Conservation (phyloP, 2,329 filamentous ascomycete species). For the Onygenales sp. region DNA sequence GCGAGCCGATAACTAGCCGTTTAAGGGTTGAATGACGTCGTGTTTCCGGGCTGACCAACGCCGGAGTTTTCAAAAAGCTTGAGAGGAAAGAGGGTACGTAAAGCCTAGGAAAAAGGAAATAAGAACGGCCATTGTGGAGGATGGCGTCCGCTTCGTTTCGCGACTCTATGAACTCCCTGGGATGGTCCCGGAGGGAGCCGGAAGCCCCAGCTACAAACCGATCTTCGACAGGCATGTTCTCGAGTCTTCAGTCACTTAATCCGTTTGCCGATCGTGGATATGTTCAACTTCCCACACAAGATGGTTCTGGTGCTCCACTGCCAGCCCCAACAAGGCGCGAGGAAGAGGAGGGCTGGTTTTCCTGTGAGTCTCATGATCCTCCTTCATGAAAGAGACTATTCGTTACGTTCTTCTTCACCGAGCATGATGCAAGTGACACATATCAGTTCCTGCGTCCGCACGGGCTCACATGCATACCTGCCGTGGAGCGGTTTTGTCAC, state of each 20-base stretch:
- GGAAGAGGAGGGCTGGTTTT: constrained; percentile 93
- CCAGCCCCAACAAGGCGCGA: constrained; percentile 77
- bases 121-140: neutral
- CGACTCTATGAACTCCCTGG: constrained; percentile 88
- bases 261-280: constrained; percentile 77
- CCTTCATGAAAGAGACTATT: neutral
- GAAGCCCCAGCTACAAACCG: constrained; percentile 63
- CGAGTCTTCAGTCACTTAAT: constrained; percentile 74
- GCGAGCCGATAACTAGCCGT: constrained; percentile 2
- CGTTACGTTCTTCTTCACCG: constrained; percentile 4
- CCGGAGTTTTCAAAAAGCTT: neutral
- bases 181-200: constrained; percentile 78
- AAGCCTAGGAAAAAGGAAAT: neutral
- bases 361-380: constrained; percentile 57
- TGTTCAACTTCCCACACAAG: constrained; percentile 79
- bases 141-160: constrained; percentile 89
- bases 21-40: neutral
- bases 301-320: constrained; percentile 71
- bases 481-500: neutral
- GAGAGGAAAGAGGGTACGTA: neutral
- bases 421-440: constrained; percentile 23
- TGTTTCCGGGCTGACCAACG: neutral
- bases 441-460: constrained; percentile 30
- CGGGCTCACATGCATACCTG: constrained; percentile 17
- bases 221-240: constrained; percentile 60